Evolutionary conservation across 495 filamentous ascomycete species (phyloP).

Genomic region (Trypethelium eluteriae): DNA sequence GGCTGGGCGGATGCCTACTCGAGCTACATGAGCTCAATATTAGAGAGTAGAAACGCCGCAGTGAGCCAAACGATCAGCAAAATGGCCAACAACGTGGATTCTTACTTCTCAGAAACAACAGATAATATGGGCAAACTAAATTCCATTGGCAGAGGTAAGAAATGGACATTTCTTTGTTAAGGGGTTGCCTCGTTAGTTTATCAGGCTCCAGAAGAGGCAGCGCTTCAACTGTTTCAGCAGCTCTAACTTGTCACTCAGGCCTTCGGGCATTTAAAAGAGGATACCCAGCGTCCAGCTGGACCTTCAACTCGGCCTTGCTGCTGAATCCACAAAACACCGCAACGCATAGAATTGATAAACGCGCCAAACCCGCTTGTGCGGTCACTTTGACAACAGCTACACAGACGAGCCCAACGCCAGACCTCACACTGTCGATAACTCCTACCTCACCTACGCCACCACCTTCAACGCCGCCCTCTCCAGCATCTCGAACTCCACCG

Average conservation of each 20-base stretch:
- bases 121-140: not conserved
- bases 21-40: not conserved
- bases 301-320: not conserved
- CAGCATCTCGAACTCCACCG: no score
- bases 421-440: no score
- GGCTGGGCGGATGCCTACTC: constrained; percentile 6
- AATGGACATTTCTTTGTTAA: not conserved
- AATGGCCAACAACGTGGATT: not conserved
- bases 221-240: not conserved
- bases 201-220: not conserved
- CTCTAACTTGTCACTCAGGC: not conserved
- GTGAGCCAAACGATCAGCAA: not conserved
- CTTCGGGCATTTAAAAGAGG: not conserved
- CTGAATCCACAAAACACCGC: not conserved
- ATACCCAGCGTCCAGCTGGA: not conserved
- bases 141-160: not conserved
- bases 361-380: no score
- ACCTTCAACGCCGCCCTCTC: no score
- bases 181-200: not conserved
- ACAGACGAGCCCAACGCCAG: no score
- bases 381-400: no score
- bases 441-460: no score
- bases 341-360: no score
- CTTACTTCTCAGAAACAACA: not conserved
- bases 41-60: not conserved